Conservation (phyloP, 75 land plant genomes). For the Pinus tabuliformis region DNA sequence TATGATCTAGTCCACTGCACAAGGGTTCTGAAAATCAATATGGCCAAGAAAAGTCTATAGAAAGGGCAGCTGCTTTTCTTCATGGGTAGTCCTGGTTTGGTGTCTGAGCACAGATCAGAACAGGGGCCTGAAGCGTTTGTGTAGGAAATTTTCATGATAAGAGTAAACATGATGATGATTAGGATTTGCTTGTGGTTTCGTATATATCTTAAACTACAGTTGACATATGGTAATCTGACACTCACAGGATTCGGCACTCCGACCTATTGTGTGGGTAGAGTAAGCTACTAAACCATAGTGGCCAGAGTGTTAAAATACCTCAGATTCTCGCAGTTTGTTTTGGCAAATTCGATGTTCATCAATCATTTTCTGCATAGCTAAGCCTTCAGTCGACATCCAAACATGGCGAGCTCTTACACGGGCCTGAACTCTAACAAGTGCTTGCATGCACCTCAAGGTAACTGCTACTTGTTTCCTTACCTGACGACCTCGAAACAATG, state of each 20-base stretch:
- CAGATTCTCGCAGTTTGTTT: constrained; percentile 67
- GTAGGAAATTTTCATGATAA: background rate
- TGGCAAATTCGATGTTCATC: constrained; percentile 44
- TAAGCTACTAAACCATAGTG: background rate
- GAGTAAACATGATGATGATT: background rate
- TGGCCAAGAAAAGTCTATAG: no score
- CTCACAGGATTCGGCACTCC: no score
- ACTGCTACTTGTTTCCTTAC: constrained; percentile 90
- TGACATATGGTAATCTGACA: background rate
- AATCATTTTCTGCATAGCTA: constrained; percentile 75
- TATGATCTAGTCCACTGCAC: no score
- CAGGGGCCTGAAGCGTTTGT: no score
- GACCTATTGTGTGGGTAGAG: background rate
- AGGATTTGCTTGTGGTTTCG: background rate
- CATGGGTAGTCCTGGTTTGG: no score
- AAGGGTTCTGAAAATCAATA: no score
- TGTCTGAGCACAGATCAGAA: background rate
- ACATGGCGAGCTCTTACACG: constrained; percentile 89
- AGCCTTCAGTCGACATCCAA: constrained; percentile 88
- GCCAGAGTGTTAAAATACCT: constrained; percentile 33
- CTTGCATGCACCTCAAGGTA: constrained; percentile 93
- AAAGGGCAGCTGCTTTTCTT: no score
- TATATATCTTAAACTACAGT: background rate
- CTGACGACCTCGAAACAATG: constrained; percentile 67
- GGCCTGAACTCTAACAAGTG: constrained; percentile 90